Evolutionary conservation across 352 stramenopile genomes (phyloP).

Genomic region (Nothophytophthora sp.): DNA sequence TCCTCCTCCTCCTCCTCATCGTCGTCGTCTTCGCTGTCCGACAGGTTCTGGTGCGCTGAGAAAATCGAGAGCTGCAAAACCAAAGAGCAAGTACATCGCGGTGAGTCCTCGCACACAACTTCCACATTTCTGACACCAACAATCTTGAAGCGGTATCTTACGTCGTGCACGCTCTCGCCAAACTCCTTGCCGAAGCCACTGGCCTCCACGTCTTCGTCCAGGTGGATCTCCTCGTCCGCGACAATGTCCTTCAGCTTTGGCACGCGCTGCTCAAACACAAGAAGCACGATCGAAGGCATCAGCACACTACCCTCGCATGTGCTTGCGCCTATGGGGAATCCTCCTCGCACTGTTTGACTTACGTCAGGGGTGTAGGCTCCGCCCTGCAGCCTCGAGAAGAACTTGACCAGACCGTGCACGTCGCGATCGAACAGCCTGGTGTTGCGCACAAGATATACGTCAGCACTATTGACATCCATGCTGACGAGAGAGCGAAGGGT

Average conservation of each 20-base stretch:
- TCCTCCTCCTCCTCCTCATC: slow-evolving; percentile 55
- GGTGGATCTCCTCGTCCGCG: slow-evolving; percentile 50
- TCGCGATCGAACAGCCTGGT: slow-evolving; percentile 94
- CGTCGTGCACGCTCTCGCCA: slow-evolving; percentile 65
- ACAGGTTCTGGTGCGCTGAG: slow-evolving; percentile 58
- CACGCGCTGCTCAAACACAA: slow-evolving; percentile 33
- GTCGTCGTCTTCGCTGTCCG: slow-evolving; percentile 39
- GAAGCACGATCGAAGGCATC: slow-evolving; percentile 5
- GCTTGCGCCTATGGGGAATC: too few relatives aligned
- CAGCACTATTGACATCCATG: too few relatives aligned
- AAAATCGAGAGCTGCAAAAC: slow-evolving; percentile 79
- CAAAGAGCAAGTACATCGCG: slow-evolving; percentile 5
- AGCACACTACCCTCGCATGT: too few relatives aligned
- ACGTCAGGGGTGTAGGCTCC: slow-evolving; percentile 86
- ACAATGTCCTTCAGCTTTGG: slow-evolving; percentile 73
- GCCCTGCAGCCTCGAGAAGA: slow-evolving; percentile 90
- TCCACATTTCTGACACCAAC: too few relatives aligned
- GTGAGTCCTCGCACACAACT: too few relatives aligned
- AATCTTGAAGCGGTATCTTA: slow-evolving; percentile 25
- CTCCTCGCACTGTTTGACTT: slow-evolving; percentile 57
- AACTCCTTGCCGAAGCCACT: slow-evolving; percentile 83
- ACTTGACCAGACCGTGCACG: slow-evolving; percentile 96
- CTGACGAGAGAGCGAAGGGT: too few relatives aligned
- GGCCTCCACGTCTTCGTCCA: slow-evolving; percentile 77
- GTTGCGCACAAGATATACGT: background rate